phyloP scores from a whole-genome alignment of 2,329 filamentous ascomycete genomes.

The Calonectria leucothoes region DNA sequence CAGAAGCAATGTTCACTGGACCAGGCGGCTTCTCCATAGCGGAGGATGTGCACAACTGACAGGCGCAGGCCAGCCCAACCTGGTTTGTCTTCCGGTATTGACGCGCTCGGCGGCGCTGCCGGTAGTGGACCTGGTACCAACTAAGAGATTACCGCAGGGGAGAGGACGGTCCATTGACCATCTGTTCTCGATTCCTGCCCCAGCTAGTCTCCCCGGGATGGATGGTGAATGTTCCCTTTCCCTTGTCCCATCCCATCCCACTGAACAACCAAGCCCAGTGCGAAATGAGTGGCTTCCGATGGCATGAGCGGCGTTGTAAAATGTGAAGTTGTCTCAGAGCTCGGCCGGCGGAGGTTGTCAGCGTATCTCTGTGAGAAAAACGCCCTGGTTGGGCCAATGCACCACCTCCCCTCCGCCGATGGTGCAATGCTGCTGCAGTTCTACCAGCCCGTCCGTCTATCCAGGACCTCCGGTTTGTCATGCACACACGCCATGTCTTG shows the following conservation, averaged over 20 bases:
- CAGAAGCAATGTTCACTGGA: conserved; percentile 34
- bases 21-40: conserved; percentile 10
- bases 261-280: background rate
- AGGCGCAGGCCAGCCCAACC: conserved; percentile 12
- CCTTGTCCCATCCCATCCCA: background rate
- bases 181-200: background rate
- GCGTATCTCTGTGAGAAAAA: conserved; percentile 12
- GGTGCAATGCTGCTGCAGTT: conserved; percentile 15
- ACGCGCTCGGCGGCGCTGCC: conserved; percentile 9
- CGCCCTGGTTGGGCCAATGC: background rate
- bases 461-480: conserved; percentile 5
- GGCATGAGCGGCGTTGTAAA: background rate
- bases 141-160: conserved; percentile 26
- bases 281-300: conserved; percentile 9
- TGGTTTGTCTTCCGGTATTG: background rate
- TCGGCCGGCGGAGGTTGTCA: conserved; percentile 13
- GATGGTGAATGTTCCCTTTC: conserved; percentile 2
- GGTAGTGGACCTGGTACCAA: conserved; percentile 11
- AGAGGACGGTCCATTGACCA: conserved; percentile 1
- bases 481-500: conserved; percentile 13
- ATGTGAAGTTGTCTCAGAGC: conserved; percentile 22
- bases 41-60: conserved; percentile 22
- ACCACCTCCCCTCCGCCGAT: background rate
- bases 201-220: background rate
- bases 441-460: background rate